Conservation (phyloP, 2,329 filamentous ascomycete species). For the Fusarium tuaranense region DNA sequence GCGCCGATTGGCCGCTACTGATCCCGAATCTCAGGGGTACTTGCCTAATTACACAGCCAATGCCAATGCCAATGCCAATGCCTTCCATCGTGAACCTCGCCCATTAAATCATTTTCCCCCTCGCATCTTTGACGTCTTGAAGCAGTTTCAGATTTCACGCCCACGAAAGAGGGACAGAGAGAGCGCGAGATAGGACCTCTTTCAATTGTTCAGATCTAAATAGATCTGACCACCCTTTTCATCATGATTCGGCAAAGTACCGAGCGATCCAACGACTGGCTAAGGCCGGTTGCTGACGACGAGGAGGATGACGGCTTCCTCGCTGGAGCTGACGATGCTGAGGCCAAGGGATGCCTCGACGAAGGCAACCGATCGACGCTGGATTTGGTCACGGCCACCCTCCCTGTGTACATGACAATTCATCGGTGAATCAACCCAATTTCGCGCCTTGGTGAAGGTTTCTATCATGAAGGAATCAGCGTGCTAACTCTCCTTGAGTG, state of each 20-base stretch:
- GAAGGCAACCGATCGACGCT: conserved; percentile 40
- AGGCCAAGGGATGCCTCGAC: conserved; percentile 43
- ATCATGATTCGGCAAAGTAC: conserved; percentile 37
- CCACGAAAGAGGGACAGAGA: not conserved
- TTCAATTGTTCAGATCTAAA: not conserved
- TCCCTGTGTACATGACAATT: conserved; percentile 46
- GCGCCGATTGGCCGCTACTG: conserved; percentile 5
- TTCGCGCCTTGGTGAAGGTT: not conserved
- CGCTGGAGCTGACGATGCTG: conserved; percentile 38
- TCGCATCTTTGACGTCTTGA: conserved; percentile 9
- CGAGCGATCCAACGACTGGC: conserved; percentile 40
- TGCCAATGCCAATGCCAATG: not conserved
- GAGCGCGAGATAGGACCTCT: not conserved
- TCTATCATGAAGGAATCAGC: conserved; percentile 10
- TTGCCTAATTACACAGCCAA: conserved; percentile 5
- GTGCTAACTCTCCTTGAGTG: conserved; percentile 42
- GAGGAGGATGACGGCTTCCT: conserved; percentile 44
- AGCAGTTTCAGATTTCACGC: conserved; percentile 4
- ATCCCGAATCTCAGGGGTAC: conserved; percentile 21
- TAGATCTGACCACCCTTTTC: not conserved
- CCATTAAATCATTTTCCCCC: conserved; percentile 8
- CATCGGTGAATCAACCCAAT: conserved; percentile 40
- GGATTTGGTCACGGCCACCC: conserved; percentile 35
- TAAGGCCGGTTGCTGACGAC: conserved; percentile 38
- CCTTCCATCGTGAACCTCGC: not conserved